A percentile compares a stretch with the other conserved stretches of the same genome.
These are phyloP conservation scores for Cruciata laevipes DNA, from an alignment of 257 asterid species.

Conservation along the genomic window DNA sequence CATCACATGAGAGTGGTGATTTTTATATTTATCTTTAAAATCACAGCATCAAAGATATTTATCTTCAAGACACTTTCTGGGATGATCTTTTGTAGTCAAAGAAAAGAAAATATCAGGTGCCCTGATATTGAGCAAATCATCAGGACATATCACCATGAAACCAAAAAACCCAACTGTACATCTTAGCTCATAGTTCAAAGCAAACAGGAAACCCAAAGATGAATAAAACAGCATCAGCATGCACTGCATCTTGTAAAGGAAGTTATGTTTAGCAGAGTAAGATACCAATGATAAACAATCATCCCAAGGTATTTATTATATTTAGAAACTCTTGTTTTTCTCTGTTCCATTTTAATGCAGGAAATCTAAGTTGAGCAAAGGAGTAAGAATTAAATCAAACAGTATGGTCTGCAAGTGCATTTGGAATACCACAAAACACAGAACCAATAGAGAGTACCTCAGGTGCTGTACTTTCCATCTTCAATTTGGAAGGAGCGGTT, in stretches of 20 bases:
- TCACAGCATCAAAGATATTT: neutral
- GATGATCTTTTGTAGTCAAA: neutral
- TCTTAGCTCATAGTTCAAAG: neutral
- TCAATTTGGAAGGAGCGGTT: constrained; percentile 23
- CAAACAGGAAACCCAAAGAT: neutral
- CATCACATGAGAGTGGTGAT: neutral
- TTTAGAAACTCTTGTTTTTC: neutral
- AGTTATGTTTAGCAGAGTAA: neutral
- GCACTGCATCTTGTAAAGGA: neutral
- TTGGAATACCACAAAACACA: neutral
- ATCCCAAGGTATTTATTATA: neutral
- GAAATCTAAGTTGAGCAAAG: neutral
- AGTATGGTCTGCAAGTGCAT: neutral
- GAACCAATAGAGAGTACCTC: constrained; percentile 18
- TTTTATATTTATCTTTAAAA: neutral
- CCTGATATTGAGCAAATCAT: neutral
- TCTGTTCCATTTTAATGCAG: neutral
- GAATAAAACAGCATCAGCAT: neutral
- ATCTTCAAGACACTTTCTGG: neutral
- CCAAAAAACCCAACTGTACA: neutral
- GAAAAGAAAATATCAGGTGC: too few species aligned
- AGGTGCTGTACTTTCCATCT: constrained; percentile 13
- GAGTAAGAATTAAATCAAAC: neutral
- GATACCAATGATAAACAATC: neutral
- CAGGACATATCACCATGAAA: neutral